A percentile compares a stretch with the other conserved stretches of the same genome.
phyloP scores from a whole-genome alignment of 768 basidiomycete species.

The Collybia mongolica region DNA sequence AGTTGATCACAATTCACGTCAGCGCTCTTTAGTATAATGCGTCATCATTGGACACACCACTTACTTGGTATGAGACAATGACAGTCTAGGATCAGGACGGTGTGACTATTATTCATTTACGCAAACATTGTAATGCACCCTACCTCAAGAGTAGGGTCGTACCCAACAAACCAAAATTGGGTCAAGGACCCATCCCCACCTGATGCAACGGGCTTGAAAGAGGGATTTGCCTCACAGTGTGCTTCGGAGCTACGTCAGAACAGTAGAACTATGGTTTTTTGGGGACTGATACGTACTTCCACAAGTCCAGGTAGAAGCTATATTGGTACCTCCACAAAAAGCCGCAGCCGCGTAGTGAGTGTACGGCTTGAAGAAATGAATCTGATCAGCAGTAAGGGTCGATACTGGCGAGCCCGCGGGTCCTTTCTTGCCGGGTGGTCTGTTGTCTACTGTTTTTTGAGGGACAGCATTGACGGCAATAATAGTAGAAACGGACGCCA shows the following conservation, averaged over 20 bases:
- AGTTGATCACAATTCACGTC: background rate
- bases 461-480: too few relatives aligned
- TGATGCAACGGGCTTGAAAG: constrained; percentile 45
- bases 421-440: too few relatives aligned
- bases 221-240: constrained; percentile 44
- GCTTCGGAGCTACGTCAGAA: constrained; percentile 21
- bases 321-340: constrained; percentile 35
- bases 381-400: too few relatives aligned
- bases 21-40: background rate
- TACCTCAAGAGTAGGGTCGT: constrained; percentile 27
- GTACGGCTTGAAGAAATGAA: too few relatives aligned
- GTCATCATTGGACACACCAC: background rate
- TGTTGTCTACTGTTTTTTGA: too few relatives aligned
- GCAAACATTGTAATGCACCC: background rate
- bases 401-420: too few relatives aligned
- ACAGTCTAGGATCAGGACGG: constrained; percentile 1
- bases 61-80: constrained; percentile 15
- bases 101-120: too few relatives aligned
- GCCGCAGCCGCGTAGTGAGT: constrained; percentile 18
- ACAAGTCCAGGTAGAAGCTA: constrained; percentile 44
- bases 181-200: constrained; percentile 43
- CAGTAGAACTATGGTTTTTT: too few relatives aligned
- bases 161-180: constrained; percentile 50
- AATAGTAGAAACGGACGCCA: too few relatives aligned
- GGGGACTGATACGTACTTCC: constrained; percentile 25